A percentile compares a stretch with the other conserved stretches of the same genome.
Evolutionary conservation across 2,329 filamentous ascomycete species (phyloP).

Genomic region (Teratosphaeriaceae sp.): DNA sequence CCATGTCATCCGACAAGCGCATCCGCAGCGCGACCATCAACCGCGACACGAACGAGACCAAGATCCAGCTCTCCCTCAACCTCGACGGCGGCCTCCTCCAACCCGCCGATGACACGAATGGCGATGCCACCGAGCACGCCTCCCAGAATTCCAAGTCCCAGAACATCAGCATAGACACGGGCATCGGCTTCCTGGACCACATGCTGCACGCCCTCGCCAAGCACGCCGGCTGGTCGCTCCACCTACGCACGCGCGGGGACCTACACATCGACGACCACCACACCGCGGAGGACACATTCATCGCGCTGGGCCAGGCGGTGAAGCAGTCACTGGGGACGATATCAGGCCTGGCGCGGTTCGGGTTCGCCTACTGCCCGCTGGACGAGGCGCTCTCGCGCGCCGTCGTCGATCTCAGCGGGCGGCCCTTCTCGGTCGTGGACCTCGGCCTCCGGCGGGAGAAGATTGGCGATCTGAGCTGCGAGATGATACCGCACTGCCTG

Average conservation of each 20-base stretch:
- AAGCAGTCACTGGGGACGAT: constrained; percentile 70
- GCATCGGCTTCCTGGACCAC: constrained; percentile 96
- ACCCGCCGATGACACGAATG: constrained; percentile 47
- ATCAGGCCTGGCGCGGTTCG: constrained; percentile 81
- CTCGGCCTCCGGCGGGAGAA: constrained; percentile 83
- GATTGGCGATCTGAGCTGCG: constrained; percentile 84
- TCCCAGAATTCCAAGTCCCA: constrained; percentile 79
- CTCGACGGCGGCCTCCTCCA: constrained; percentile 67
- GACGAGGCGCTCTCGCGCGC: constrained; percentile 92
- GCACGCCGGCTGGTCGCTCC: constrained; percentile 89
- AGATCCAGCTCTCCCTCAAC: constrained; percentile 87
- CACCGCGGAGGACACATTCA: constrained; percentile 91
- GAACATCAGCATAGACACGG: constrained; percentile 80
- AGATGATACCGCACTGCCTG: constrained; percentile 96
- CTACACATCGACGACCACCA: constrained; percentile 98
- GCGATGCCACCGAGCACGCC: constrained; percentile 58
- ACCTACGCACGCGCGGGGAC: constrained; percentile 77
- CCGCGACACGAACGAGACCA: constrained; percentile 96
- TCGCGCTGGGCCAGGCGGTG: constrained; percentile 82
- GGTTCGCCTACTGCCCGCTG: constrained; percentile 83
- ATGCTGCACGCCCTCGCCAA: constrained; percentile 97
- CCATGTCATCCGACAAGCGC: constrained; percentile 24
- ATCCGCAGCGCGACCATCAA: constrained; percentile 68
- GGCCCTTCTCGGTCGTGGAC: constrained; percentile 77
- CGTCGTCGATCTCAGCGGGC: constrained; percentile 90